These are phyloP conservation scores for Skeletonema potamos DNA, from an alignment of 108 stramenopile species.

Conservation along the genomic window DNA sequence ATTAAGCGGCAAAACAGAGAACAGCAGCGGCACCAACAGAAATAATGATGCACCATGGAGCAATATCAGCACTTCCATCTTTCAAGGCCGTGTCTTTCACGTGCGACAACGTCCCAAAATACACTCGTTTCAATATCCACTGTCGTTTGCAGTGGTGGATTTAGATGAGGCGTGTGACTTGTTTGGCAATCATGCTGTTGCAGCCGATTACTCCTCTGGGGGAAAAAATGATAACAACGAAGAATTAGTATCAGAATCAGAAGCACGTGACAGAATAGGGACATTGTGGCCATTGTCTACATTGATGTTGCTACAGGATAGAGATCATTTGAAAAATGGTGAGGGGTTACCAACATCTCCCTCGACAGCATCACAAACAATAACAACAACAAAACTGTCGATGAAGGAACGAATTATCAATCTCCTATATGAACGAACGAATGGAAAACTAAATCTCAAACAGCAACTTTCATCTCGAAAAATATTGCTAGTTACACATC, in stretches of 20 bases:
- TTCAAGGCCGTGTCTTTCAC: conserved; percentile 65
- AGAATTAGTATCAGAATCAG: background rate
- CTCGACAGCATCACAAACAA: background rate
- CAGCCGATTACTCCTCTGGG: background rate
- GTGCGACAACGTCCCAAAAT: conserved; percentile 59
- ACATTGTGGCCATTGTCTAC: conserved; percentile 58
- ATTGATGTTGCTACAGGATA: conserved; percentile 51
- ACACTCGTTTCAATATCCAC: conserved; percentile 86
- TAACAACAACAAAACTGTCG: conserved; percentile 6
- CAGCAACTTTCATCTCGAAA: conserved; percentile 18
- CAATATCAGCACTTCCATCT: conserved; percentile 32
- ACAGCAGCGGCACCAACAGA: background rate
- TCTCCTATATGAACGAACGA: conserved; percentile 61
- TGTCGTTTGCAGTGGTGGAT: conserved; percentile 84
- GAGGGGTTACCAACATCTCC: conserved; percentile 49
- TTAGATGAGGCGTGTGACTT: conserved; percentile 61
- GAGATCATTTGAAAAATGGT: conserved; percentile 79
- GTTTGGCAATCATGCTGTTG: conserved; percentile 38
- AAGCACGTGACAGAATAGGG: background rate
- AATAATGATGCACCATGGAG: conserved; percentile 14
- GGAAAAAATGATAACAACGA: background rate
- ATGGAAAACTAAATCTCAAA: conserved; percentile 42
- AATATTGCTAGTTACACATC: conserved; percentile 70
- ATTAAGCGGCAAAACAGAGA: background rate
- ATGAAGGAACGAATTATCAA: conserved; percentile 49